These are phyloP conservation scores for Phyllosticta citriasiana DNA, from an alignment of 2,329 filamentous ascomycete species.

Conservation along the genomic window DNA sequence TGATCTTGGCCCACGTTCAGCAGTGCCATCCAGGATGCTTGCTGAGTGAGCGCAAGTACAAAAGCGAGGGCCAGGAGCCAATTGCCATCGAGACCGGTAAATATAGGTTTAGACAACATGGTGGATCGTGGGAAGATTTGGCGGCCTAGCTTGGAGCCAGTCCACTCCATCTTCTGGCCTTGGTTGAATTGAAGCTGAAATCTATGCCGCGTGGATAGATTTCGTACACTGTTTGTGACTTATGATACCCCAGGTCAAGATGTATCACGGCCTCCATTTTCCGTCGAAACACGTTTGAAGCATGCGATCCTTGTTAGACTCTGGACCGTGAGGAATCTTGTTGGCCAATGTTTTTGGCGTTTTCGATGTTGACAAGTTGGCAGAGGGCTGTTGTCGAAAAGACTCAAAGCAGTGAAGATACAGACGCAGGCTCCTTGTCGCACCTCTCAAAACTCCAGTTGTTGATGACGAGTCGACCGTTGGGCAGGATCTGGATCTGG, in stretches of 20 bases:
- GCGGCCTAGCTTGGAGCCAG: background rate
- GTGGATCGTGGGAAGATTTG: background rate
- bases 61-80: slow-evolving; percentile 2
- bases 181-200: too few relatives aligned
- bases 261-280: background rate
- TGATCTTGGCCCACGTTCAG: slow-evolving; percentile 1
- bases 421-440: too few relatives aligned
- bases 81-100: background rate
- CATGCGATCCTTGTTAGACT: background rate
- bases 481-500: background rate
- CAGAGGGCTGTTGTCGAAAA: too few relatives aligned
- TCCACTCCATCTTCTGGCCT: too few relatives aligned
- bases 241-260: too few relatives aligned
- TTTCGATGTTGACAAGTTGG: background rate
- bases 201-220: too few relatives aligned
- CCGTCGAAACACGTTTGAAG: background rate
- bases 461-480: background rate
- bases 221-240: too few relatives aligned
- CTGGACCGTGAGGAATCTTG: background rate
- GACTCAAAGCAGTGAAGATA: too few relatives aligned
- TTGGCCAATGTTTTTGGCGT: background rate
- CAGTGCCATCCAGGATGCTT: slow-evolving; percentile 1
- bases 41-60: background rate
- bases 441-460: background rate
- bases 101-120: slow-evolving; percentile 1